Base-by-base conservation (phyloP, 164 flowering plant species). In the Magnolia kwangsiensis region DNA sequence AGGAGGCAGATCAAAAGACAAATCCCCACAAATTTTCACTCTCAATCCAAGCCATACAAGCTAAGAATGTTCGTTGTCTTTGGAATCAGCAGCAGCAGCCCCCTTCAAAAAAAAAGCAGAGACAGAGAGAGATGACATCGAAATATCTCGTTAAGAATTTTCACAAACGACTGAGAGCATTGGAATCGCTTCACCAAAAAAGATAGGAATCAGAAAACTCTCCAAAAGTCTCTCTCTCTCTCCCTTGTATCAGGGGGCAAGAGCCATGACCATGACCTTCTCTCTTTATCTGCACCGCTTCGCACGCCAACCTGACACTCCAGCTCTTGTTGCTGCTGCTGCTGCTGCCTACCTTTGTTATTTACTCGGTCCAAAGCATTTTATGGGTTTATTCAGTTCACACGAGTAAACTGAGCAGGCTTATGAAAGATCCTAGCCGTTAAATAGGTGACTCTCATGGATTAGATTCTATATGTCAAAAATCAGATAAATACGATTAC, bases 301-400 rank as follows among this genome's bases (percentile, higher is more conserved):
- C 51, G 79, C 79, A 77, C 75, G 79, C 79, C 79, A 77, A 72
- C 76, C 79, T 72, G 79, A 72, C 79, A 67, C 75, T 16, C 18
- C 74, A 5, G 24, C 45, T 37, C 45, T 3, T 37, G 45, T 37
- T 3, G 45, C 45, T 37, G 45, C 45, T 37, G 45, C 45, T 37
- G 45, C 45, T 37, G 45, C 5, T 3, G 45, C 45, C 45, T 1
- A 37, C 45, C 45, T 37, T 37, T 37, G 45, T 37, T 37, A 3
- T 37, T 37, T 37, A 37, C 45, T 37, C 45, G 45, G 45, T 37
- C 45, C 45, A 37, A 37, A 3, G 45, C 5, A 37, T 6, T 37
- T 2, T 37, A 37, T 37, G 1, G 27, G 27, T 24, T 24, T 24
- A 37, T 4, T 37, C 45, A 4, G 45, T 37, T 37, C 45, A 37